phyloP scores from a whole-genome alignment of 768 basidiomycete genomes.

The Harrya chromipes region DNA sequence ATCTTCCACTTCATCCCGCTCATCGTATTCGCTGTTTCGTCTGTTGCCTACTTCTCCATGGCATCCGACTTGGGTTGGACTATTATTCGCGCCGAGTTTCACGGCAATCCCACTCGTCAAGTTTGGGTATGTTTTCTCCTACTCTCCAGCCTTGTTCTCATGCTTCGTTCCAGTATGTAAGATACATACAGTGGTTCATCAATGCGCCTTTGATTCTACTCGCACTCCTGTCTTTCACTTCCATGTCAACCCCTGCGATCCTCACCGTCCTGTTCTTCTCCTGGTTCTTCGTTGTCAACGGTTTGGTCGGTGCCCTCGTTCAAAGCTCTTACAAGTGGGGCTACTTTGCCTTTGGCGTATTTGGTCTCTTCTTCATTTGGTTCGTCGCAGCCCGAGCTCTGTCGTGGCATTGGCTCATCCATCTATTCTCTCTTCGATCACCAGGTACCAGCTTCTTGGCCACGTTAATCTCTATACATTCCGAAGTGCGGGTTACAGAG shows the following conservation, averaged over 20 bases:
- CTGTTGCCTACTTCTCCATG: constrained; percentile 51
- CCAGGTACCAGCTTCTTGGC: constrained; percentile 31
- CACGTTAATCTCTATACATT: constrained; percentile 27
- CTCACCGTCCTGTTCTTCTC: constrained; percentile 38
- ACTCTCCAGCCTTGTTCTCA: background rate
- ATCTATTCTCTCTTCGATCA: background rate
- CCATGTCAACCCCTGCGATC: constrained; percentile 47
- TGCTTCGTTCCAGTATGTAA: constrained; percentile 38
- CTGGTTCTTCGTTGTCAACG: constrained; percentile 42
- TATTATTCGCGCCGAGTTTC: constrained; percentile 38
- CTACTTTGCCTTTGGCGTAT: constrained; percentile 45
- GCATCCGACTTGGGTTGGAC: constrained; percentile 53
- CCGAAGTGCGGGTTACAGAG: constrained; percentile 22
- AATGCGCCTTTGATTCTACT: constrained; percentile 52
- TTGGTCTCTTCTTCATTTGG: constrained; percentile 49
- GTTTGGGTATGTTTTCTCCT: constrained; percentile 38
- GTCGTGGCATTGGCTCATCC: background rate
- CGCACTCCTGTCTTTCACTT: constrained; percentile 43
- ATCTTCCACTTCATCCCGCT: constrained; percentile 50
- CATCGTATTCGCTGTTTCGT: constrained; percentile 44
- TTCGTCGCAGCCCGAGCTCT: constrained; percentile 30
- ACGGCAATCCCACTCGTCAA: constrained; percentile 31
- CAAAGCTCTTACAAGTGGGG: constrained; percentile 52
- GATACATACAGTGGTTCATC: constrained; percentile 57
- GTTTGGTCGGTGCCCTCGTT: constrained; percentile 52